phyloP scores from a whole-genome alignment of 768 basidiomycete species.

The Naganishia kalamii region DNA sequence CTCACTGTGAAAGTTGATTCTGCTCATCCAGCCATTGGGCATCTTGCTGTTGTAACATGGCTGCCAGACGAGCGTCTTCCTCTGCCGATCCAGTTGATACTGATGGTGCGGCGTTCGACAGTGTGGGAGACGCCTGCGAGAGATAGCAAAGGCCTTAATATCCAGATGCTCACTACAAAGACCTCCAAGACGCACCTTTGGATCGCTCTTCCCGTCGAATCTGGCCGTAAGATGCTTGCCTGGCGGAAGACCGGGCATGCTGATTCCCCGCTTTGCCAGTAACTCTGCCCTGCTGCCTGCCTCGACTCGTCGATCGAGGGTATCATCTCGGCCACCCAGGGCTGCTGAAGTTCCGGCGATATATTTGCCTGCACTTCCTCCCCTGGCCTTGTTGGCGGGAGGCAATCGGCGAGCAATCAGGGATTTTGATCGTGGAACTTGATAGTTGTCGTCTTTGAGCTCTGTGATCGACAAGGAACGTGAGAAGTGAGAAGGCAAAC shows the following conservation, averaged over 20 bases:
- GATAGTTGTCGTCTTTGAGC: conserved; percentile 80
- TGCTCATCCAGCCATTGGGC: conserved; percentile 96
- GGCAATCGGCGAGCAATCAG: conserved; percentile 88
- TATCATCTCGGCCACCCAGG: conserved; percentile 35
- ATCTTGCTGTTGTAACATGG: conserved; percentile 84
- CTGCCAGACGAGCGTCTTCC: conserved; percentile 92
- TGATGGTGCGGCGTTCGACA: conserved; percentile 21
- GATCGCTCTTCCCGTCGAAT: conserved; percentile 78
- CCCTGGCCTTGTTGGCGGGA: conserved; percentile 50
- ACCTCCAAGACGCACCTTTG: conserved; percentile 4
- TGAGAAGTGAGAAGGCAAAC: background rate
- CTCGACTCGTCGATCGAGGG: conserved; percentile 52
- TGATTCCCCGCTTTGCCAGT: conserved; percentile 33
- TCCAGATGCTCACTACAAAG: background rate
- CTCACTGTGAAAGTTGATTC: conserved; percentile 99
- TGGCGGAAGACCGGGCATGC: conserved; percentile 26
- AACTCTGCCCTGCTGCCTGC: conserved; percentile 35
- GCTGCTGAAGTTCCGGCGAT: conserved; percentile 42
- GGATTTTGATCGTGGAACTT: conserved; percentile 91
- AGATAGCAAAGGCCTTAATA: background rate
- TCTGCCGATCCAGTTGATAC: conserved; percentile 54
- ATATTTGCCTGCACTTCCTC: conserved; percentile 48
- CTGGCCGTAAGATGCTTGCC: conserved; percentile 64
- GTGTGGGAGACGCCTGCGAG: background rate
- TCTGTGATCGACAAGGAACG: conserved; percentile 52